Conservation (phyloP, 306 rosid species). For the Acacia melanoxylon region DNA sequence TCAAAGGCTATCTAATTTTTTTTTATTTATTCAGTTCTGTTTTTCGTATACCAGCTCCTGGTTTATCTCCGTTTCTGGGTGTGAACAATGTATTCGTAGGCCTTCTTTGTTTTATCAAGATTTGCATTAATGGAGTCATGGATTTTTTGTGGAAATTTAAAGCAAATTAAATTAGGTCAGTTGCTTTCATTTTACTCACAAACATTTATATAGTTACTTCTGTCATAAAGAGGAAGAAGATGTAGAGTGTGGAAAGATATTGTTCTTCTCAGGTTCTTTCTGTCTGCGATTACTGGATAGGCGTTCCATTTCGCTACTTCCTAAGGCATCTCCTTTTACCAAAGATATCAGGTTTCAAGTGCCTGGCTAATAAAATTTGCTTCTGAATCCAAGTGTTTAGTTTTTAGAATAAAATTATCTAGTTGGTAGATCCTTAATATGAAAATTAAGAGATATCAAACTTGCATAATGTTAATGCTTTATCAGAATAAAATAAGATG, state of each 20-base stretch:
- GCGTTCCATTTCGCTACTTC: background rate
- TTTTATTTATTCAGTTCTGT: no score
- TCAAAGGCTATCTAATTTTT: no score
- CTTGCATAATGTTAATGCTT: slow-evolving; percentile 7
- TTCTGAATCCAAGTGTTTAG: background rate
- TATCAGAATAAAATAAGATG: background rate
- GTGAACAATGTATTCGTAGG: no score
- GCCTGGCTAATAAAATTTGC: background rate
- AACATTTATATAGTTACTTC: slow-evolving; percentile 19
- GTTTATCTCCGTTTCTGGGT: no score
- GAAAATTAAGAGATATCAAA: background rate
- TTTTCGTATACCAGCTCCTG: no score
- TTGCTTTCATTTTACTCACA: no score
- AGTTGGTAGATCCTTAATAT: background rate
- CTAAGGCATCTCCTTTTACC: background rate
- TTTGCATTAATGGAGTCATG: no score
- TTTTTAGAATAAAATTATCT: background rate
- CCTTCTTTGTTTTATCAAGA: no score
- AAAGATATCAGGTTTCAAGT: background rate
- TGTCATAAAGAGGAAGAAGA: background rate
- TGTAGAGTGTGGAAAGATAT: slow-evolving; percentile 2
- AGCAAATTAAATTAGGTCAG: no score
- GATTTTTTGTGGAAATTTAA: no score
- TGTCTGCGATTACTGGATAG: background rate
- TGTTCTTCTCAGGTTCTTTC: background rate